Conservation (phyloP, 148 eudicot species). For the Polygonum maritimum region DNA sequence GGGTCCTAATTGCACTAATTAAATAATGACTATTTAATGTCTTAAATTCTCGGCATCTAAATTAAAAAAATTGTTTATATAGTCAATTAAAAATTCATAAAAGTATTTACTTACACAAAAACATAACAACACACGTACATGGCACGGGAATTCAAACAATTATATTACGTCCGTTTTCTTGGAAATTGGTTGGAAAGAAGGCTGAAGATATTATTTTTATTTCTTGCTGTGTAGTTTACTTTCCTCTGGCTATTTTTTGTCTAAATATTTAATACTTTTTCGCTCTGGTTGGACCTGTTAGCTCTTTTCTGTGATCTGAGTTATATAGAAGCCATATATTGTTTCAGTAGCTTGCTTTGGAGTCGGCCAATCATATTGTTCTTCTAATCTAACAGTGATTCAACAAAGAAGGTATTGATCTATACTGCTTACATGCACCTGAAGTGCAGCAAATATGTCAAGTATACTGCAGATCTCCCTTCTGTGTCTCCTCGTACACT, state of each 20-base stretch:
- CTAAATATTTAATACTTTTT: neutral
- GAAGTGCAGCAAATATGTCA: constrained; percentile 52
- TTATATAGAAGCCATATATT: neutral
- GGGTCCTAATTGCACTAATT: too few relatives aligned
- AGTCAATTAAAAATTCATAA: too few relatives aligned
- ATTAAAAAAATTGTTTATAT: too few relatives aligned
- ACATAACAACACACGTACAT: too few relatives aligned
- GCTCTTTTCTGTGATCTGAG: neutral
- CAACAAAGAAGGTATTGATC: constrained; percentile 75
- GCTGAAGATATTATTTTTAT: neutral
- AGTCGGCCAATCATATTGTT: neutral
- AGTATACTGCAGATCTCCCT: constrained; percentile 65
- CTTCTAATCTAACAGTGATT: constrained; percentile 47
- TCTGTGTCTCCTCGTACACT: constrained; percentile 72
- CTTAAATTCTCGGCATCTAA: too few relatives aligned
- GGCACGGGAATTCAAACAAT: neutral
- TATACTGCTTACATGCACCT: constrained; percentile 77
- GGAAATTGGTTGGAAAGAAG: neutral
- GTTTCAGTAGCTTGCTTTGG: neutral
- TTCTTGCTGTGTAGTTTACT: neutral
- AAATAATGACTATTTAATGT: too few relatives aligned
- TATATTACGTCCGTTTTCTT: neutral
- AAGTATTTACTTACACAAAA: too few relatives aligned
- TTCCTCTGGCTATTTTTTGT: neutral
- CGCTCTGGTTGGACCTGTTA: neutral